Percentiles rank a stretch among this genome's conserved stretches.
These are phyloP conservation scores for Nothopassalora personata DNA, from an alignment of 2,329 filamentous ascomycete genomes.

Conservation along the genomic window DNA sequence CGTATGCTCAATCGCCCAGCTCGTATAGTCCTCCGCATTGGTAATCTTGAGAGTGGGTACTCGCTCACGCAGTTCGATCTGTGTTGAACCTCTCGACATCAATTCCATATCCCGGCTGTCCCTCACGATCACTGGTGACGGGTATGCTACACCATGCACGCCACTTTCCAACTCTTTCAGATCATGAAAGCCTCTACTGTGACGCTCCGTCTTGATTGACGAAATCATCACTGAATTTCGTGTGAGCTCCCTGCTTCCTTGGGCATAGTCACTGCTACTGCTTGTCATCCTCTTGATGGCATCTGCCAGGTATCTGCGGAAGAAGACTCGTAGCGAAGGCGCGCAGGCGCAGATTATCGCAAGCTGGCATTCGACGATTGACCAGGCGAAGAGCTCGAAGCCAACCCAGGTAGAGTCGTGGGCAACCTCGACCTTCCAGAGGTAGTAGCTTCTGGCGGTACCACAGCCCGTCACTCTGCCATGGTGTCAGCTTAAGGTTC, in stretches of 20 bases:
- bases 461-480: background rate
- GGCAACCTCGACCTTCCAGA: conserved; percentile 26
- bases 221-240: background rate
- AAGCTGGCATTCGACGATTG: conserved; percentile 36
- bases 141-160: conserved; percentile 8
- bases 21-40: background rate
- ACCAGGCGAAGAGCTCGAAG: conserved; percentile 36
- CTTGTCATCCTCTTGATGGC: background rate
- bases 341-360: conserved; percentile 39
- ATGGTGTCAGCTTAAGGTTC: background rate
- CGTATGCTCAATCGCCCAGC: background rate
- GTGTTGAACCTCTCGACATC: background rate
- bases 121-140: conserved; percentile 7
- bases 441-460: conserved; percentile 24
- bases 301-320: conserved; percentile 33
- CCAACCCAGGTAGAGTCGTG: conserved; percentile 39
- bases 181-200: conserved; percentile 6
- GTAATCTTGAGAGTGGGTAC: background rate
- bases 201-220: background rate
- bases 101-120: background rate
- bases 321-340: conserved; percentile 40
- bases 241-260: background rate
- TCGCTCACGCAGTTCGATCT: background rate
- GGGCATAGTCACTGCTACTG: background rate
- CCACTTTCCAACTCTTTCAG: conserved; percentile 12